These are phyloP conservation scores for Phytophthora megakarya DNA, from an alignment of 352 stramenopile species.

Conservation along the genomic window DNA sequence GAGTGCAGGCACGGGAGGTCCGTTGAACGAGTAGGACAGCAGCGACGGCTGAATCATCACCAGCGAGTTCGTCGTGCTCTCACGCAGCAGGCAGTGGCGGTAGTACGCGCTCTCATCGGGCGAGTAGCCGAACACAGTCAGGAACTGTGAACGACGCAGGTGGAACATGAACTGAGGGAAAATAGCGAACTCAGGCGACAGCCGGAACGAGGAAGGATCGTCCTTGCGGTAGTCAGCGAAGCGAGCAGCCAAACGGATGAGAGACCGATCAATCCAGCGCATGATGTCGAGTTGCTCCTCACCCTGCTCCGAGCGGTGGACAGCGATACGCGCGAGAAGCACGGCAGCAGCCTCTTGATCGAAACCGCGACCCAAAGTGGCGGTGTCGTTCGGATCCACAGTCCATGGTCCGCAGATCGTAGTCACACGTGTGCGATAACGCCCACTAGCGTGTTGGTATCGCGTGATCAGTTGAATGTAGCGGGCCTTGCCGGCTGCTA, in stretches of 20 bases:
- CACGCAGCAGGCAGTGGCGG: conserved; percentile 92
- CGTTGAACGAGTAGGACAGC: conserved; percentile 97
- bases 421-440: conserved; percentile 96
- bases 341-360: conserved; percentile 99
- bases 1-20: conserved; percentile 89
- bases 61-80: conserved; percentile 98
- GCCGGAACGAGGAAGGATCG: conserved; percentile 95
- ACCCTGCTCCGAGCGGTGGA: conserved; percentile 84
- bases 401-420: conserved; percentile 97
- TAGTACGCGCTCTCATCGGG: conserved; percentile 99
- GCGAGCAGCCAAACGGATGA: conserved; percentile 98
- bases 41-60: conserved; percentile 99
- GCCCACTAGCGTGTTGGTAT: conserved; percentile 98
- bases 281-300: conserved; percentile 90
- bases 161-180: conserved; percentile 99
- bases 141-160: conserved; percentile 98
- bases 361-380: conserved; percentile 94
- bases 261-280: conserved; percentile 94
- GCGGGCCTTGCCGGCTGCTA: conserved; percentile 89
- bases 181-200: conserved; percentile 98
- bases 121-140: conserved; percentile 99
- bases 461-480: conserved; percentile 99
- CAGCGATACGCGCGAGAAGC: conserved; percentile 92
- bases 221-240: conserved; percentile 99
- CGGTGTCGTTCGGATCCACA: conserved; percentile 91